Evolutionary conservation across 1,284 basidiomycete species (phyloP), one percentile per base, ranked within the genome.

Genomic region (Tilletiaria anomala): DNA sequence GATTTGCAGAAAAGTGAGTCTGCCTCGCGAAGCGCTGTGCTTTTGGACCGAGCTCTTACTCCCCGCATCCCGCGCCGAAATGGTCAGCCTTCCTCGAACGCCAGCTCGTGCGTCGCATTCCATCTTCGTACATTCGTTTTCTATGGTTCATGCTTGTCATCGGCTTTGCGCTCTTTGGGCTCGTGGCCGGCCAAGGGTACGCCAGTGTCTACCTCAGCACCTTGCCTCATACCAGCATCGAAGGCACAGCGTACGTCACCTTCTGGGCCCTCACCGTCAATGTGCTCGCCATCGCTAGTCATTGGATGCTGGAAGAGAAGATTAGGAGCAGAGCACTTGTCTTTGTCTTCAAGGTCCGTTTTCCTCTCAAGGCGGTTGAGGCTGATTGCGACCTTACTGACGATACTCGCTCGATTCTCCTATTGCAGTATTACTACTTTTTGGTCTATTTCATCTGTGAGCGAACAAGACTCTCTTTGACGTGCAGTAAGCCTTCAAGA

Each of bases 131-230:
- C 65, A 61, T 70, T 12, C 68, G 75, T 5, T 76, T 75, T 54
- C 57, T 75, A 11, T 75, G 74, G 74, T 76, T 76, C 61, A 71
- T 75, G 65, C 62, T 66, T 2, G 70, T 69, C 20, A 61, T 75
- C n/a, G 69, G 68, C 2, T 68, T 75, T 3, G 72, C 72, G 18
- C 66, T 72, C n/a, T 67, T 74, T 40, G 70, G 73, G 0, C 61
- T 75, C 6, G 65, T 75, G n/a, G 70, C 70, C n/a, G 75, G 75
- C 4, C 75, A 76, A 60, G 73, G 70, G 44, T 76, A 75, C 48
- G 72, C 74, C 2, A 72, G 70, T 35, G 61, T 75, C 15, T 76
- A 72, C 51, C 64, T 76, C 3, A 68, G 67, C 6, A 75, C 75
- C 0, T 53, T 75, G 3, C 75, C 75, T 17, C 75, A 76, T 51